Evolutionary conservation across 2,329 filamentous ascomycete species (phyloP).

Genomic region (Paramyrothecium sp.): DNA sequence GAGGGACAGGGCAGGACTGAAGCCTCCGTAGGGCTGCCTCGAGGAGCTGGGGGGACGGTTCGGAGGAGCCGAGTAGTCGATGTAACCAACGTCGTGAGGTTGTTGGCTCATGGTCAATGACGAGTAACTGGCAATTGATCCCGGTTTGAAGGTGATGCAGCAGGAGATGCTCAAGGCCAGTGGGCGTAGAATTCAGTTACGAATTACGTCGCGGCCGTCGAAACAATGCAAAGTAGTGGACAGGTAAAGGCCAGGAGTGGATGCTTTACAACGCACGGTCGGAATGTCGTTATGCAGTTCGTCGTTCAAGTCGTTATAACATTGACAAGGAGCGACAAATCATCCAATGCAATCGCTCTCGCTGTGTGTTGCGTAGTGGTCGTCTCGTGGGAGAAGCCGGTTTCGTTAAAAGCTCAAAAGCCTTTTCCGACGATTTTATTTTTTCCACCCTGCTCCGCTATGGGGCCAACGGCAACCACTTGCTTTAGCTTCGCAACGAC

Average conservation of each 20-base stretch:
- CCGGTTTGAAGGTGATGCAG: too few relatives aligned
- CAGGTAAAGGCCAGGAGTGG: too few relatives aligned
- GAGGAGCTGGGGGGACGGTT: constrained; percentile 71
- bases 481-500: neutral
- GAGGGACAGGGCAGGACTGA: constrained; percentile 43
- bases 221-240: too few relatives aligned
- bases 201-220: too few relatives aligned
- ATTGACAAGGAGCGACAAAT: too few relatives aligned
- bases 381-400: neutral
- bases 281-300: too few relatives aligned
- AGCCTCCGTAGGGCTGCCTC: constrained; percentile 55
- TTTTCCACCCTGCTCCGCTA: neutral
- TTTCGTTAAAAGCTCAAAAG: neutral
- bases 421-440: neutral
- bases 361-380: neutral
- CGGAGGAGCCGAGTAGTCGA: constrained; percentile 60
- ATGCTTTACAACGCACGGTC: too few relatives aligned
- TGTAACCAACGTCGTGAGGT: constrained; percentile 64
- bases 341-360: too few relatives aligned
- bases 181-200: too few relatives aligned
- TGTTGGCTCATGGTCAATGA: constrained; percentile 43
- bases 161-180: too few relatives aligned
- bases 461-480: neutral
- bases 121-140: too few relatives aligned
- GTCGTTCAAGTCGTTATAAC: too few relatives aligned